Evolutionary conservation across 2,329 filamentous ascomycete species (phyloP), one percentile per base, ranked within the genome.

Genomic region (Claviceps maximensis): DNA sequence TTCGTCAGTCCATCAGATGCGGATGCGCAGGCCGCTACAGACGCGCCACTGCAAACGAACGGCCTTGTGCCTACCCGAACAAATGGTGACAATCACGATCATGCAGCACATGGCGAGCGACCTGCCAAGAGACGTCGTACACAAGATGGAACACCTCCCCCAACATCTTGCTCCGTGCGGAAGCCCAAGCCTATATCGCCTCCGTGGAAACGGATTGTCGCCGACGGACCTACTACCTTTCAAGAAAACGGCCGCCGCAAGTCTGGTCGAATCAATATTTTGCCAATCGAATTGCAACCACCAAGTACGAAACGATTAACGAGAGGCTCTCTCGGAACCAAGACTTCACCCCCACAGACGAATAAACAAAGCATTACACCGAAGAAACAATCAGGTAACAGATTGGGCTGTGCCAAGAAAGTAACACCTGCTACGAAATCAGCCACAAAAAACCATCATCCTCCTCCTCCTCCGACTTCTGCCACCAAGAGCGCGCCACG

Each of bases 171-270:
- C 54, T 54, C 61, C 68, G 73, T 56, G 62, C 68, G 62, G 74
- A 83, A 70, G 55, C 55, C 58, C 0, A 71, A 71, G 53, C 71
- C 73, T 51, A 75, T 78, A 55, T 97, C 91, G 57, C 93, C 93
- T 58, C 93, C 93, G 23, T 98, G 93, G 93, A 97, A 93, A 73
- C 87, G 82, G 63, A 79, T 87, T 57, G 79, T 79, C 55, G 88
- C 86, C 42, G 87, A 95, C 29, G 93, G 93, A 0, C 93, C 93
- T 23, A 93, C 91, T 3, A 86, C 87, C 0, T 90, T 94, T 65
- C 79, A 86, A 47, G 80, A 77, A 71, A 86, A 77, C 78, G 88
- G 87, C 49, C 77, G 77, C 57, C 77, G 82, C 55, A 84, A 82
- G 62, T 86, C 82, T 23, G 80, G 80, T 42, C 77, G 82, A 56